Conservation (phyloP, 106 monocot genomes). For the Gastrodia elata region DNA sequence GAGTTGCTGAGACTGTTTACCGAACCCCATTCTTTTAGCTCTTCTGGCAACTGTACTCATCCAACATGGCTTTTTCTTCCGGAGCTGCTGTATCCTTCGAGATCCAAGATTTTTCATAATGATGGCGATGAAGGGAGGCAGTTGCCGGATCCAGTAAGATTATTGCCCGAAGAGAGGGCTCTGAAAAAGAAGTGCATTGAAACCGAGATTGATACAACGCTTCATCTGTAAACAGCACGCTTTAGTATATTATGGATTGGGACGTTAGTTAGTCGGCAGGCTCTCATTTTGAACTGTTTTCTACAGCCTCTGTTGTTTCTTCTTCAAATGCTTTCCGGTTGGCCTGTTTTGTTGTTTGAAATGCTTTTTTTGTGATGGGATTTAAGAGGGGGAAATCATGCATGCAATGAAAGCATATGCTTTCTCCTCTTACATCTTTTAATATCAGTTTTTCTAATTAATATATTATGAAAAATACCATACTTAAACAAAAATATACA, state of each 20-base stretch:
- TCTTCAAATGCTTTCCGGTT: background rate
- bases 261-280: background rate
- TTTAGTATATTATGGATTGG: background rate
- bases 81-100: slow-evolving; percentile 26
- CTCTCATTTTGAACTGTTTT: background rate
- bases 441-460: no score
- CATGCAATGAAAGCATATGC: no score
- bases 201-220: slow-evolving; percentile 59
- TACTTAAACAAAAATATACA: no score
- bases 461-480: no score
- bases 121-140: slow-evolving; percentile 2
- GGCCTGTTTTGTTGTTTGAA: background rate
- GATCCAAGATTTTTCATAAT: background rate
- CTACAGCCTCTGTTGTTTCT: background rate
- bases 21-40: background rate
- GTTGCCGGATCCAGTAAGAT: slow-evolving; percentile 5
- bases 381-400: background rate
- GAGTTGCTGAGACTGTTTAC: slow-evolving; percentile 21
- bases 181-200: slow-evolving; percentile 10
- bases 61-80: slow-evolving; percentile 48
- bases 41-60: background rate
- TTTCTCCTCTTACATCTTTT: no score
- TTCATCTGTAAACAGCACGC: slow-evolving; percentile 40
- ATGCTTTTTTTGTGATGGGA: background rate
- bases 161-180: slow-evolving; percentile 3